These are phyloP conservation scores for Phallus indusiatus DNA, from an alignment of 768 basidiomycete species.

Conservation along the genomic window DNA sequence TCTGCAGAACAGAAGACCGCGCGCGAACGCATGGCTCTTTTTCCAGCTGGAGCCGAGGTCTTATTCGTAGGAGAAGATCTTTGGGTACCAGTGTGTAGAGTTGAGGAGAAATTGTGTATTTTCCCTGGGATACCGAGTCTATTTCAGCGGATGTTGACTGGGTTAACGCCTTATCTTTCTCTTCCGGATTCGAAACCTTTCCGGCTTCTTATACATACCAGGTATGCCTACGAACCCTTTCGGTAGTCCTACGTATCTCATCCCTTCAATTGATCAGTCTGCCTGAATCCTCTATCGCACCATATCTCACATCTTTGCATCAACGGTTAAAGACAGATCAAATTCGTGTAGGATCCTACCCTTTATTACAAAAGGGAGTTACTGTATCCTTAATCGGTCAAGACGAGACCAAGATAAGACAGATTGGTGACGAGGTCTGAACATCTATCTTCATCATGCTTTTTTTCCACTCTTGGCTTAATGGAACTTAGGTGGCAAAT, in stretches of 20 bases:
- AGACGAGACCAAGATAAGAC: slow-evolving; percentile 24
- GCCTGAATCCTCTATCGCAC: slow-evolving; percentile 80
- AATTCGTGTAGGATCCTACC: slow-evolving; percentile 77
- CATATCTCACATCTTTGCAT: slow-evolving; percentile 74
- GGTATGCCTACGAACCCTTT: slow-evolving; percentile 30
- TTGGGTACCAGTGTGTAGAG: slow-evolving; percentile 87
- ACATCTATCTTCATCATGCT: not conserved
- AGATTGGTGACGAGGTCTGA: slow-evolving; percentile 26
- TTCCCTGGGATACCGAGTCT: slow-evolving; percentile 86
- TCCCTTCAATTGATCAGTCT: slow-evolving; percentile 31
- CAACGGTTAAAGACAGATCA: slow-evolving; percentile 62
- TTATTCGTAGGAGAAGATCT: slow-evolving; percentile 71
- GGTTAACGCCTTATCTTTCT: slow-evolving; percentile 62
- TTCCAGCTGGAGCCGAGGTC: slow-evolving; percentile 71
- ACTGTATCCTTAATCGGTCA: slow-evolving; percentile 58
- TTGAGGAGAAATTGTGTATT: slow-evolving; percentile 80
- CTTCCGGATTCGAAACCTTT: slow-evolving; percentile 62
- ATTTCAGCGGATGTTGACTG: slow-evolving; percentile 74
- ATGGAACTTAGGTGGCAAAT: slow-evolving; percentile 1
- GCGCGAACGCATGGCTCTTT: slow-evolving; percentile 81
- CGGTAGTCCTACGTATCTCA: not conserved
- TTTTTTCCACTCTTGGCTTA: not conserved
- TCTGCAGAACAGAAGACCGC: slow-evolving; percentile 69
- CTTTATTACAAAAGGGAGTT: slow-evolving; percentile 49
- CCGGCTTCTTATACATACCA: slow-evolving; percentile 77